A percentile compares a stretch with the other conserved stretches of the same genome.
phyloP scores from a whole-genome alignment of 305 asterid genomes.

The Fraxinus xanthoxyloides region DNA sequence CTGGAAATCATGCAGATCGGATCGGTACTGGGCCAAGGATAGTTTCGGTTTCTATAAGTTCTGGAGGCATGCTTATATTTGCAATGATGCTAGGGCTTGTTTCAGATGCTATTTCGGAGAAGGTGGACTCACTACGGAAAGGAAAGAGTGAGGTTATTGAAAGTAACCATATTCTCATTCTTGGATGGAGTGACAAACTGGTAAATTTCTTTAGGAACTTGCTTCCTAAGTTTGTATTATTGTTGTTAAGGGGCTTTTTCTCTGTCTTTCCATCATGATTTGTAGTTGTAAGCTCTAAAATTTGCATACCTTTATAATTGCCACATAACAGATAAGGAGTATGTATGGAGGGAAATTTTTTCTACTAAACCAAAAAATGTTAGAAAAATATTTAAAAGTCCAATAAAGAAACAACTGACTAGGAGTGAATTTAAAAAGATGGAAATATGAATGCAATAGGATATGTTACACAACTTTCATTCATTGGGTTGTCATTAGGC shows the following conservation, averaged over 20 bases:
- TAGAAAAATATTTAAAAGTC: neutral
- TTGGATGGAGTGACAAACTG: slow-evolving; percentile 99
- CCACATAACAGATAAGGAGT: neutral
- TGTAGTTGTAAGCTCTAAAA: slow-evolving; percentile 13
- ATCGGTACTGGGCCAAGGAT: slow-evolving; percentile 86
- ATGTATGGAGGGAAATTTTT: neutral
- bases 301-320: neutral
- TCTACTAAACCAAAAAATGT: neutral
- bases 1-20: slow-evolving; percentile 93
- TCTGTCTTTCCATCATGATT: slow-evolving; percentile 13
- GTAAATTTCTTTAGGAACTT: slow-evolving; percentile 39
- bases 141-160: slow-evolving; percentile 99
- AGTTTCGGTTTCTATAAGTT: slow-evolving; percentile 89
- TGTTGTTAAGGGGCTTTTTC: slow-evolving; percentile 16
- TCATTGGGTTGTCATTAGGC: neutral
- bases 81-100: slow-evolving; percentile 99
- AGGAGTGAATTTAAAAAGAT: neutral
- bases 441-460: neutral
- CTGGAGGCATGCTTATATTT: slow-evolving; percentile 98
- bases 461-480: neutral
- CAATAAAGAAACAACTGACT: neutral
- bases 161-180: slow-evolving; percentile 88
- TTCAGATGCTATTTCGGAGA: slow-evolving; percentile 97
- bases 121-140: slow-evolving; percentile 93
- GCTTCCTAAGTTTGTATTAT: neutral